These are phyloP conservation scores for Phytophthora quininea DNA, from an alignment of 352 stramenopile genomes.

Conservation along the genomic window DNA sequence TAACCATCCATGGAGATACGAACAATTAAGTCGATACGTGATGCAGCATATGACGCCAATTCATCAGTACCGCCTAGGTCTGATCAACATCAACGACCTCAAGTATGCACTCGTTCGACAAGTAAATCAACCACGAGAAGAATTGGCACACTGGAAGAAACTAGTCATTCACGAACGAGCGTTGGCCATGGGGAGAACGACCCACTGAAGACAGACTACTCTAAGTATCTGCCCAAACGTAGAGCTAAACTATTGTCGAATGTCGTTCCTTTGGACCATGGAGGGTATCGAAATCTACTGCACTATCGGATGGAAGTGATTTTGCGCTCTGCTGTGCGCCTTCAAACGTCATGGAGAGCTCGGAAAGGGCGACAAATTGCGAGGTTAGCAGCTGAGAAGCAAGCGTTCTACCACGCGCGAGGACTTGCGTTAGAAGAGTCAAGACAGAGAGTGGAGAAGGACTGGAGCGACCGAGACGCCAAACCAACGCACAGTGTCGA, in stretches of 20 bases:
- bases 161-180: constrained; percentile 86
- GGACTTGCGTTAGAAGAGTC: constrained; percentile 78
- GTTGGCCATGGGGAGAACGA: constrained; percentile 92
- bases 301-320: constrained; percentile 80
- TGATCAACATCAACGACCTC: constrained; percentile 90
- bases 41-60: constrained; percentile 85
- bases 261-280: constrained; percentile 89
- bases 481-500: constrained; percentile 76
- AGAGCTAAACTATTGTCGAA: constrained; percentile 78
- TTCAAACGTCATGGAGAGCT: constrained; percentile 87
- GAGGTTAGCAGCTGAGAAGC: constrained; percentile 75
- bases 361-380: constrained; percentile 76
- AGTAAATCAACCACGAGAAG: constrained; percentile 47
- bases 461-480: constrained; percentile 80
- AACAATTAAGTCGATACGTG: constrained; percentile 83
- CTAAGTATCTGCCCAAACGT: constrained; percentile 86
- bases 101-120: constrained; percentile 80
- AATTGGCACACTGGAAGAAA: constrained; percentile 76
- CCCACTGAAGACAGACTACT: constrained; percentile 93
- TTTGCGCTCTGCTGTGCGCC: constrained; percentile 65
- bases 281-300: constrained; percentile 85
- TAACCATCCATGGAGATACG: constrained; percentile 69
- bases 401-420: constrained; percentile 91
- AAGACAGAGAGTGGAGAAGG: constrained; percentile 52
- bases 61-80: constrained; percentile 87